Base-by-base conservation (phyloP, 208 protist genomes). In the Herpetomonas samuelpessoai region DNA sequence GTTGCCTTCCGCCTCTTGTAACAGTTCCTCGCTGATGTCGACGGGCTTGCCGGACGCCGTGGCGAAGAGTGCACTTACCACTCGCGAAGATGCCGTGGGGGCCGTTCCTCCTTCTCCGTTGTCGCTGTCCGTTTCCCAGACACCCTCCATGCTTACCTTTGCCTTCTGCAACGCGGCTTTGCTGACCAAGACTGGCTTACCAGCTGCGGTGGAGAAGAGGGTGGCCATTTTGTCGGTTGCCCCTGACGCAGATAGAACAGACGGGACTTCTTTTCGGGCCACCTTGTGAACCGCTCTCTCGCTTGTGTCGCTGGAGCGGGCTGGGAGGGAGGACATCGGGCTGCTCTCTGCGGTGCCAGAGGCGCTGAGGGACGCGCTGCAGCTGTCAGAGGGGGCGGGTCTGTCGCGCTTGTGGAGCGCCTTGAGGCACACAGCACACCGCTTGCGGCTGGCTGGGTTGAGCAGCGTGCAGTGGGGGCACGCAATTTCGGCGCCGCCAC, bases 401-500 rank as follows among this genome's bases (percentile, higher is more conserved):
- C 58, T 47, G 1, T 70, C 57, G 14, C 74, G 58, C 41, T 81
- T 81, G 38, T 61, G 68, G 38, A 92, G 57, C 10, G 77, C 60
- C 30, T 65, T 74, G 14, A 74, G 62, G 29, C 85, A 92, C 71
- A 88, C 79, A 12, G 70, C 46, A 49, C 85, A 92, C 26, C 76
- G 70, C 25, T 76, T 52, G 18, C 71, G 68, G 6, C 24, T 68
- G 2, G 74, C 29, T 19, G 50, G 46, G 47, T 88, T 88, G 35
- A 88, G 19, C 57, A 81, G 88, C 19, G 85, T 88, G 66, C 85
- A 92, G 35, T 87, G 72, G 21, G 68, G 76, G 26, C 85, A 92
- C 10, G 44, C 9, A 35, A 65, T 49, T 25, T 64, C 24, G 9
- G 2, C 48, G 22, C 48, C 48, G 35, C 49, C 31, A n/a, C n/a